phyloP scores from a whole-genome alignment of 2,329 filamentous ascomycete species.

The Diaporthe caulivora region DNA sequence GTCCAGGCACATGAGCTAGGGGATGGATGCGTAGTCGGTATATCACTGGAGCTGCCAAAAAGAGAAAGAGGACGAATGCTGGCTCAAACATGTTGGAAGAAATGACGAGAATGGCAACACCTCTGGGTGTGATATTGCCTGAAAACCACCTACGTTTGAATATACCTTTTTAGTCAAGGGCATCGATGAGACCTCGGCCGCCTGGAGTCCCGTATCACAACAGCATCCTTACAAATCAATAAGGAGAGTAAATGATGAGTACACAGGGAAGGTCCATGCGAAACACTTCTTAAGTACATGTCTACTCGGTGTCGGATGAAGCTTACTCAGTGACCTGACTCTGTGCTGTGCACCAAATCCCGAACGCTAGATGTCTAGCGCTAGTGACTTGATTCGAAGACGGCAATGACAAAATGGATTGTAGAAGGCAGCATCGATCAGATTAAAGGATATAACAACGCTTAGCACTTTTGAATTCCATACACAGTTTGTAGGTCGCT shows the following conservation, averaged over 20 bases:
- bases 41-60: not conserved
- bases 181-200: not conserved
- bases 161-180: not conserved
- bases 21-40: slow-evolving; percentile 38
- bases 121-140: not conserved
- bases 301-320: slow-evolving; percentile 18
- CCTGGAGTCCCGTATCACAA: not conserved
- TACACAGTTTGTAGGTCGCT: not conserved
- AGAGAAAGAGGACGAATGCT: not conserved
- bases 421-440: not conserved
- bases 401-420: not conserved
- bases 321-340: slow-evolving; percentile 26
- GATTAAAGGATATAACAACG: not conserved
- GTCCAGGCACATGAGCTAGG: slow-evolving; percentile 34
- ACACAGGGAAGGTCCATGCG: slow-evolving; percentile 4
- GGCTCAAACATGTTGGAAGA: not conserved
- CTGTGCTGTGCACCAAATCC: slow-evolving; percentile 1
- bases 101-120: not conserved
- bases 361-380: slow-evolving; percentile 2
- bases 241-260: not conserved
- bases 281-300: not conserved
- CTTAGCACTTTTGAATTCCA: not conserved
- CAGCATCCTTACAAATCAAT: not conserved
- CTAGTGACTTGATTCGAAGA: not conserved
- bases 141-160: not conserved